A percentile compares a stretch with the other conserved stretches of the same genome.
Evolutionary conservation across 768 basidiomycete genomes (phyloP).

Genomic region (Tulasnella sp.): DNA sequence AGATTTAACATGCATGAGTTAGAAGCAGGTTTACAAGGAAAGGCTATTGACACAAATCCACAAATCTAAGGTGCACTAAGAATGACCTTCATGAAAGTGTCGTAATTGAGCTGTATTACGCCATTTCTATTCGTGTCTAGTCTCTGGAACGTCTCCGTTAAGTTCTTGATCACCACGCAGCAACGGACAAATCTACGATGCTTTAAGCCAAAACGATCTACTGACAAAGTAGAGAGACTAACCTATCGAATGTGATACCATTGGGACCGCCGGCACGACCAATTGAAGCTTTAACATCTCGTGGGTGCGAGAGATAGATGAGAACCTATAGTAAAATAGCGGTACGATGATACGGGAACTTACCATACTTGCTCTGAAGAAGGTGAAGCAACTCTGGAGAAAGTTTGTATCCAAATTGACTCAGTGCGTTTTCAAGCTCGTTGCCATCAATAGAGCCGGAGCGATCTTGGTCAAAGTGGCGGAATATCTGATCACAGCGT

Average conservation of each 20-base stretch:
- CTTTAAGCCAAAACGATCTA: neutral
- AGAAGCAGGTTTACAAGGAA: too few relatives aligned
- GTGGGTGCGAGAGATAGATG: neutral
- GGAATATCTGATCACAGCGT: constrained; percentile 38
- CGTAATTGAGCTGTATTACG: constrained; percentile 61
- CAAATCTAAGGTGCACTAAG: constrained; percentile 6
- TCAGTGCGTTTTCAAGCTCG: constrained; percentile 58
- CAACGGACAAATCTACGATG: constrained; percentile 50
- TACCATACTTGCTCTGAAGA: constrained; percentile 69
- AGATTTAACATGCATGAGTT: too few relatives aligned
- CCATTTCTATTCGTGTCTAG: constrained; percentile 51
- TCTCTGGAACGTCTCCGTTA: constrained; percentile 53
- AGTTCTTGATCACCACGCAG: constrained; percentile 69
- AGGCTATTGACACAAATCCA: too few relatives aligned
- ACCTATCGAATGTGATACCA: constrained; percentile 71
- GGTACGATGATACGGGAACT: constrained; percentile 19
- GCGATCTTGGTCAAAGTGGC: constrained; percentile 70
- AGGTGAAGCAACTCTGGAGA: constrained; percentile 48
- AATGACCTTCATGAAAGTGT: constrained; percentile 9
- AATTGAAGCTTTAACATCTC: constrained; percentile 6
- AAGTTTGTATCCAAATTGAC: constrained; percentile 70
- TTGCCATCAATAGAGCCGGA: constrained; percentile 70
- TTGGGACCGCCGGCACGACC: constrained; percentile 18
- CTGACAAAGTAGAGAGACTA: neutral
- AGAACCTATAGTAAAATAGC: too few relatives aligned